A percentile compares a stretch with the other conserved stretches of the same genome.
phyloP scores from a whole-genome alignment of 2,329 filamentous ascomycete species.

The Penicillium psychrosexuale region DNA sequence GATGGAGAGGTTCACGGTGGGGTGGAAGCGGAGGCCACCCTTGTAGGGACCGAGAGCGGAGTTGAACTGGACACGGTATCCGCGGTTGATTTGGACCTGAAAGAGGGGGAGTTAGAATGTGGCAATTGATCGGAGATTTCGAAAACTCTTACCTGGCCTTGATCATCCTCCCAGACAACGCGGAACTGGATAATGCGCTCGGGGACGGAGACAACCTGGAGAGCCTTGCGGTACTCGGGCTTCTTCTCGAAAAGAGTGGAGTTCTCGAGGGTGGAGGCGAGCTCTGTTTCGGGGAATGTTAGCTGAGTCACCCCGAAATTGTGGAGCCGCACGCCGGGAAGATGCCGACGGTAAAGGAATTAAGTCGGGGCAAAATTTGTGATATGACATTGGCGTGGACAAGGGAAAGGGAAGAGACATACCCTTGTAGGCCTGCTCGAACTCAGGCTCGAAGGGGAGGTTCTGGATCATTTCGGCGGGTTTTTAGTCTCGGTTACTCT shows the following conservation, averaged over 20 bases:
- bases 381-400: background rate
- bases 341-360: constrained; percentile 17
- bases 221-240: constrained; percentile 89
- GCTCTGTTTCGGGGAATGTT: constrained; percentile 58
- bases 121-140: too few relatives aligned
- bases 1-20: constrained; percentile 60
- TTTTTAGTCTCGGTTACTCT: constrained; percentile 10
- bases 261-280: constrained; percentile 90
- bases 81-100: constrained; percentile 79
- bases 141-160: constrained; percentile 51
- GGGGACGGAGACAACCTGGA: constrained; percentile 82
- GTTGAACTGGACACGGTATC: constrained; percentile 98
- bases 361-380: background rate
- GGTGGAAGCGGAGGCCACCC: constrained; percentile 93
- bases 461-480: constrained; percentile 64
- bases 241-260: constrained; percentile 89
- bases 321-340: constrained; percentile 16
- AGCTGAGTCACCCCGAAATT: constrained; percentile 13
- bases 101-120: too few relatives aligned
- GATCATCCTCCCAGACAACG: constrained; percentile 94
- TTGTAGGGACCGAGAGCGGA: constrained; percentile 96
- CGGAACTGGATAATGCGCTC: constrained; percentile 98
- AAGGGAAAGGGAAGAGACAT: constrained; percentile 32
- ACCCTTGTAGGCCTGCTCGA: constrained; percentile 98
- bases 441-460: constrained; percentile 86